Evolutionary conservation across 192 early-diverging fungal species (phyloP), one percentile per base, ranked within the genome.

Genomic region (Umbelopsis ramanniana): DNA sequence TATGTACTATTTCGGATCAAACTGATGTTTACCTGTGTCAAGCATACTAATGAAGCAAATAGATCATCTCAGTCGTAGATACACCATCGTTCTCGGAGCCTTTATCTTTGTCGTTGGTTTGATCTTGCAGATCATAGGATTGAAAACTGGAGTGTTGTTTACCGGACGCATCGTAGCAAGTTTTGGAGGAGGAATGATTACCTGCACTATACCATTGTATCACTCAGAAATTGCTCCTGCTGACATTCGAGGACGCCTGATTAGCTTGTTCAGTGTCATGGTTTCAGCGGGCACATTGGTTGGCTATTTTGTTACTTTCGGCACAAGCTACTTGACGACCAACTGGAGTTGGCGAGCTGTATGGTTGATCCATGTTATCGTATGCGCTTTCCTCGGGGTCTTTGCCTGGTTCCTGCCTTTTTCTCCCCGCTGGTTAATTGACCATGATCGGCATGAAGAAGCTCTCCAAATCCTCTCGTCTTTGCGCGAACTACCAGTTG

Each of bases 201-300:
- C 52, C 5, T 33, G 54, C 33, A 60, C 55, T 10, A 57, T 72
- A 19, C 71, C 71, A 15, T 33, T 72, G 54, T 63, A 77, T 63
- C 57, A 63, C 26, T 63, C 57, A 2, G 57, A 63, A 17, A 63
- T 91, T 29, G 93, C 93, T 63, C 88, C 92, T 21, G 87, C 93
- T 5, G 89, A 90, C 9, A 91, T 94, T 71, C 91, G 94, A 70
- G 94, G 94, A 23, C 88, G 91, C 14, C 85, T 95, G 14, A 88
- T 93, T 46, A 87, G 91, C n/a, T 82, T 95, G 35, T 90, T 94
- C 74, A 94, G 96, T 73, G 89, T 93, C 78, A 90, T 93, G 71
- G 94, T 96, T 75, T 96, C 95, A 52, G 89, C 93, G 84, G 95
- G 90, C 22, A 87, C 88, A 67, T 74, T 85, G 29, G 81, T 91